These are phyloP conservation scores for Diaporthe nobilis DNA, from an alignment of 2,329 filamentous ascomycete genomes.

Conservation along the genomic window DNA sequence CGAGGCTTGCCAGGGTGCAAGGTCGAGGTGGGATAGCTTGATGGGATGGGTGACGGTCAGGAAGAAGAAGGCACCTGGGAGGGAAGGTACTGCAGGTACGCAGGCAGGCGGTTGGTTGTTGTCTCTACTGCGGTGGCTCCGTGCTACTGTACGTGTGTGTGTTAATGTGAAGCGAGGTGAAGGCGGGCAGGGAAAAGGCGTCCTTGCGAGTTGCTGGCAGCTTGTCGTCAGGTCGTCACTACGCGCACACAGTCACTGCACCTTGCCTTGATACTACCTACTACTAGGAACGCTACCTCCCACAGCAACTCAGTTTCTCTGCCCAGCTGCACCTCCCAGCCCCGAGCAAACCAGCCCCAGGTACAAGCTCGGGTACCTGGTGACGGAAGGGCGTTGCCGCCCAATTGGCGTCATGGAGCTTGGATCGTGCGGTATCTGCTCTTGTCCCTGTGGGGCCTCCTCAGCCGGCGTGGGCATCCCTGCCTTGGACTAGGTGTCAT, in stretches of 20 bases:
- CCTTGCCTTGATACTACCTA: neutral
- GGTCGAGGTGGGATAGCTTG: neutral
- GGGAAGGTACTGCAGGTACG: conserved; percentile 10
- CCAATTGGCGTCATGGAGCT: conserved; percentile 22
- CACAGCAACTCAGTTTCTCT: conserved; percentile 4
- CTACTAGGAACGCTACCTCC: neutral
- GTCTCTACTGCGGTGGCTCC: neutral
- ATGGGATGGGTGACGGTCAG: neutral
- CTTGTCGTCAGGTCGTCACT: conserved; percentile 4
- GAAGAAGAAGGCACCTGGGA: neutral
- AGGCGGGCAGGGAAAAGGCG: neutral
- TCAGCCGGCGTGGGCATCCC: conserved; percentile 33
- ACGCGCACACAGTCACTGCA: conserved; percentile 12
- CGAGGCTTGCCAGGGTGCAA: conserved; percentile 32
- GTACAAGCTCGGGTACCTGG: conserved; percentile 37
- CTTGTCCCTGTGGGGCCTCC: conserved; percentile 13
- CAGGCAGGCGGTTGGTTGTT: conserved; percentile 9
- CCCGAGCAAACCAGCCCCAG: neutral
- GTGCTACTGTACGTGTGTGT: conserved; percentile 7
- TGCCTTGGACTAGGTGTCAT: conserved; percentile 23
- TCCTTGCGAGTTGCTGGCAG: neutral
- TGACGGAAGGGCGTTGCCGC: conserved; percentile 1
- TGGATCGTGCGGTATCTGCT: conserved; percentile 31
- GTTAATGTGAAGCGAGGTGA: conserved; percentile 5
- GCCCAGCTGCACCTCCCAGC: conserved; percentile 9